Conservation (phyloP, 768 basidiomycete genomes). For the Dioszegia crocea region DNA sequence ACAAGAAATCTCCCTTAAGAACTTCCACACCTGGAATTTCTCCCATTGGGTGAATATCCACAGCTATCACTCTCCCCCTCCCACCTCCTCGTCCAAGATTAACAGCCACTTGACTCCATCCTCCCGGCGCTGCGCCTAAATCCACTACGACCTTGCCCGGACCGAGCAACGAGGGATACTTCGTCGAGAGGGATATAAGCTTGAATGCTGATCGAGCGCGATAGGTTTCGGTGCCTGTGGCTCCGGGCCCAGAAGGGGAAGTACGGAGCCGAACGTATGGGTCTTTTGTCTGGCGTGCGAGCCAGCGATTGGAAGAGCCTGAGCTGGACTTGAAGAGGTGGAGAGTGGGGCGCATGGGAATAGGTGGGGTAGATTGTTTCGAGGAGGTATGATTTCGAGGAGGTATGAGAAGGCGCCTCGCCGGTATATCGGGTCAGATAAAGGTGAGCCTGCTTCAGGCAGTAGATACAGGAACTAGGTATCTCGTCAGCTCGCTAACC, state of each 20-base stretch:
- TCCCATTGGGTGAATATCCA: constrained; percentile 71
- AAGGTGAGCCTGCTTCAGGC: no score
- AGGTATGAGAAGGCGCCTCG: no score
- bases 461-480: no score
- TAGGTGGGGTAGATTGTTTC: no score
- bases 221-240: constrained; percentile 51
- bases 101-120: constrained; percentile 79
- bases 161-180: constrained; percentile 61
- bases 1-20: constrained; percentile 75
- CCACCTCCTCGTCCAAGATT: constrained; percentile 9
- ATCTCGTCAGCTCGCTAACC: no score
- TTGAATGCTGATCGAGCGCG: constrained; percentile 90
- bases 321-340: constrained; percentile 25
- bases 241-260: background rate
- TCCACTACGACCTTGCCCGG: constrained; percentile 68
- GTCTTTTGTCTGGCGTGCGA: constrained; percentile 47
- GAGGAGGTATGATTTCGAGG: no score
- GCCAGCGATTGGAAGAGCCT: constrained; percentile 40
- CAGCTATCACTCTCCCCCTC: constrained; percentile 59
- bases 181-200: constrained; percentile 69
- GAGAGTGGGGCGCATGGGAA: background rate
- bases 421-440: no score
- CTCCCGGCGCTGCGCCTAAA: constrained; percentile 86
- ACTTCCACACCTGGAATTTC: constrained; percentile 69
- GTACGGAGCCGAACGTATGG: constrained; percentile 48